A percentile compares a stretch with the other conserved stretches of the same genome.
These are phyloP conservation scores for Podospora conica DNA, from an alignment of 495 filamentous ascomycete genomes.

Conservation along the genomic window DNA sequence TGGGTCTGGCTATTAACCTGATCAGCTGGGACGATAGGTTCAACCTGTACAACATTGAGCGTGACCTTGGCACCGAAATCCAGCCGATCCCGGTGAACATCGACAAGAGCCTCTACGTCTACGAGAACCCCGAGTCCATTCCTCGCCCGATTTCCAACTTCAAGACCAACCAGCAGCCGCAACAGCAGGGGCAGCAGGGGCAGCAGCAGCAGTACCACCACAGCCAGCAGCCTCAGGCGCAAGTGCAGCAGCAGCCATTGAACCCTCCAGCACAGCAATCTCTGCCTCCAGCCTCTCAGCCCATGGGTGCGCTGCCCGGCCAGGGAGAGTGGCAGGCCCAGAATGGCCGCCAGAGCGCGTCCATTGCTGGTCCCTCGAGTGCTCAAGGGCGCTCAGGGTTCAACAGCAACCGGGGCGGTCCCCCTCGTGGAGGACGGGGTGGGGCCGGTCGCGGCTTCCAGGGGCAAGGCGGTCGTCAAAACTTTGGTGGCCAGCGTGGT, in stretches of 20 bases:
- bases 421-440: constrained; percentile 22
- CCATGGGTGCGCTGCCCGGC: constrained; percentile 3
- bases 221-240: not conserved
- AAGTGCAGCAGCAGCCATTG: constrained; percentile 23
- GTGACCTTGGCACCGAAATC: constrained; percentile 95
- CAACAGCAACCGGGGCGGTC: constrained; percentile 38
- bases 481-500: constrained; percentile 40
- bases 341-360: constrained; percentile 21
- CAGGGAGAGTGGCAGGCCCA: constrained; percentile 25
- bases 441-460: constrained; percentile 18
- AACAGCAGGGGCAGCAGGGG: constrained; percentile 9
- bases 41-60: constrained; percentile 98
- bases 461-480: constrained; percentile 33
- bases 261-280: constrained; percentile 20
- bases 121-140: constrained; percentile 91
- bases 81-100: constrained; percentile 89
- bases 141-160: constrained; percentile 63
- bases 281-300: constrained; percentile 19
- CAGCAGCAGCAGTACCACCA: constrained; percentile 14
- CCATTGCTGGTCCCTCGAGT: constrained; percentile 15
- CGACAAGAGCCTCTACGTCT: constrained; percentile 97
- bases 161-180: constrained; percentile 25
- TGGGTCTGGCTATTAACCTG: constrained; percentile 96
- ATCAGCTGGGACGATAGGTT: constrained; percentile 99
- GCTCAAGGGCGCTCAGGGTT: constrained; percentile 25